Base-by-base conservation (phyloP, 2,329 filamentous ascomycete genomes). In the Nigrospora osmanthi region DNA sequence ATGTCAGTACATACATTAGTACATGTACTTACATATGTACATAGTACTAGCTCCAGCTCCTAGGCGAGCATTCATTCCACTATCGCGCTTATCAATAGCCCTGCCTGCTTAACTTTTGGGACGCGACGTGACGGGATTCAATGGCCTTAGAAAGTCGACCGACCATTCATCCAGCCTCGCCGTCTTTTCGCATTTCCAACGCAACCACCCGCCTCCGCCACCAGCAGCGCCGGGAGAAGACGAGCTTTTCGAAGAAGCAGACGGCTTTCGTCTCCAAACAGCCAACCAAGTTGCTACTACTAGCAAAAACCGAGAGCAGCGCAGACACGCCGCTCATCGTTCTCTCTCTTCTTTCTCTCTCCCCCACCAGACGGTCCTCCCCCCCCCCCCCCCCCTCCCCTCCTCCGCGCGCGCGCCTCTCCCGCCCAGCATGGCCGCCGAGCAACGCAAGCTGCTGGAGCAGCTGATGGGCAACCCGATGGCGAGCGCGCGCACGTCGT, bases 401-500 rank as follows among this genome's bases (percentile, higher is more conserved):
- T 11, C 40, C 15, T 7, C 44, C 49, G 31, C 45, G 7, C 35
- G 15, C 30, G 4, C 42, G 13, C 11, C 37, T 40, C 32, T 17
- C n/a, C n/a, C 28, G 35, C 13, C 39, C 48, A 68, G 41, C 55
- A 95, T 97, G 91, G 91, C 91, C 46, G 90, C 91, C 54, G 93
- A 98, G 81, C 91, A 96, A 71, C 83, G 93, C 64, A 95, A 95
- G 80, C 85, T 97, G 76, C 87, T 98, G 45, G 80, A 97, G 81
- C 93, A 98, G 75, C 83, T 93, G 56, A 89, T 95, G 81, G 88
- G 87, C 62, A 80, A 80, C 52, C 83, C 85, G 46, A 77, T 84
- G 47, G 75, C 79, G 47, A 42, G 32, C 13, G 83, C 84, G 40
- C 87, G 85, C 70, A 81, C 83, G 54, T 79, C 87, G 35, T 87